phyloP scores from a whole-genome alignment of 1,284 basidiomycete genomes.

The Rhodotorula sp. region DNA sequence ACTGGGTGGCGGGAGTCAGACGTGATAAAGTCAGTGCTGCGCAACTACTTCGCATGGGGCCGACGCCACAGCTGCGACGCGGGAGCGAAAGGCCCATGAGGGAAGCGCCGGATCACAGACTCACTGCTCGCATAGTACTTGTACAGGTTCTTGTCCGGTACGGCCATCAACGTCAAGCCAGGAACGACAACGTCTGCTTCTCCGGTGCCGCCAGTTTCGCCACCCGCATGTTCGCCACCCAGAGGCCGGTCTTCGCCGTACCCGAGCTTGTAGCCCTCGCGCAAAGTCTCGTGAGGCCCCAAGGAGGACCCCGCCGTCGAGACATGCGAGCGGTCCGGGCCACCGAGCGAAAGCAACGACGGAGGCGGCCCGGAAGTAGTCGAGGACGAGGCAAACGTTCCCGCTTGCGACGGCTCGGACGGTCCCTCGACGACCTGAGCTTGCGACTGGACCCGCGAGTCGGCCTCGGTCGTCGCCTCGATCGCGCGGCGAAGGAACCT shows the following conservation, averaged over 20 bases:
- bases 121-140: slow-evolving; percentile 29
- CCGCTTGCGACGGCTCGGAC: neutral
- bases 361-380: neutral
- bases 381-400: neutral
- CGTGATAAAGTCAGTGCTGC: too few relatives aligned
- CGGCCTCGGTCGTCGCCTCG: neutral
- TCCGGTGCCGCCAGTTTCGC: too few relatives aligned
- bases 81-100: neutral
- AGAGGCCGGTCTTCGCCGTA: too few relatives aligned
- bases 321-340: neutral
- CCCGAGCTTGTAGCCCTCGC: neutral
- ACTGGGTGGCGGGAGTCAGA: slow-evolving; percentile 1
- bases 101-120: neutral
- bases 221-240: too few relatives aligned
- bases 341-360: neutral
- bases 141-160: slow-evolving; percentile 26
- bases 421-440: neutral
- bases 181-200: slow-evolving; percentile 13
- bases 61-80: too few relatives aligned
- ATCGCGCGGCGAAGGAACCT: neutral
- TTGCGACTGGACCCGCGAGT: too few relatives aligned
- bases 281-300: neutral
- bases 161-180: slow-evolving; percentile 20
- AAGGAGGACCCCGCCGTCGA: neutral
- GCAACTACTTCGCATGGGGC: neutral